phyloP scores from a whole-genome alignment of 306 rosid species.

The Arachis hypogaea region DNA sequence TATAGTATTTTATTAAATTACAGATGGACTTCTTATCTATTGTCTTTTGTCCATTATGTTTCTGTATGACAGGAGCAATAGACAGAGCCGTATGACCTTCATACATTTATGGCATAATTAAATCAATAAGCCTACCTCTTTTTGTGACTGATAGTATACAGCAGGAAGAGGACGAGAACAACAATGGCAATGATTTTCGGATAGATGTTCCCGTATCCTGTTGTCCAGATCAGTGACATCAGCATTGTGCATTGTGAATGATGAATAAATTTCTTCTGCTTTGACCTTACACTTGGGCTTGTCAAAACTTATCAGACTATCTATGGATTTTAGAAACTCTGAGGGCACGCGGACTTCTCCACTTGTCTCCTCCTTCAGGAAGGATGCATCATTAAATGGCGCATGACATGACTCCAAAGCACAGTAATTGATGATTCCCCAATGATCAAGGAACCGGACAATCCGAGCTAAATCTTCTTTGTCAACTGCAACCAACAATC shows the following conservation, averaged over 20 bases:
- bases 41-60: conserved; percentile 30
- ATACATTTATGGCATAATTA: conserved; percentile 23
- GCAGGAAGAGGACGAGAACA: conserved; percentile 81
- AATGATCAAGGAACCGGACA: conserved; percentile 90
- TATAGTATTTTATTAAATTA: conserved; percentile 19
- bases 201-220: conserved; percentile 82
- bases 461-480: conserved; percentile 79
- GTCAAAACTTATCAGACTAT: conserved; percentile 90
- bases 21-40: conserved; percentile 25
- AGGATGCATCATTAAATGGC: conserved; percentile 53
- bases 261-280: conserved; percentile 69
- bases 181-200: conserved; percentile 84
- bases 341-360: conserved; percentile 91
- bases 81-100: conserved; percentile 13
- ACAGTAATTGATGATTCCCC: conserved; percentile 97
- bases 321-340: conserved; percentile 82
- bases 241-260: conserved; percentile 48
- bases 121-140: conserved; percentile 66
- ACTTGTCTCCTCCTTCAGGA: conserved; percentile 74
- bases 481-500: conserved; percentile 58
- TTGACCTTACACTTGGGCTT: conserved; percentile 84
- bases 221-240: conserved; percentile 72
- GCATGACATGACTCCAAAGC: conserved; percentile 59
- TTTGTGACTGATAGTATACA: conserved; percentile 87
- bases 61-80: conserved; percentile 25